Conservation (phyloP, 306 rosid genomes). For the Dicorynia guianensis region DNA sequence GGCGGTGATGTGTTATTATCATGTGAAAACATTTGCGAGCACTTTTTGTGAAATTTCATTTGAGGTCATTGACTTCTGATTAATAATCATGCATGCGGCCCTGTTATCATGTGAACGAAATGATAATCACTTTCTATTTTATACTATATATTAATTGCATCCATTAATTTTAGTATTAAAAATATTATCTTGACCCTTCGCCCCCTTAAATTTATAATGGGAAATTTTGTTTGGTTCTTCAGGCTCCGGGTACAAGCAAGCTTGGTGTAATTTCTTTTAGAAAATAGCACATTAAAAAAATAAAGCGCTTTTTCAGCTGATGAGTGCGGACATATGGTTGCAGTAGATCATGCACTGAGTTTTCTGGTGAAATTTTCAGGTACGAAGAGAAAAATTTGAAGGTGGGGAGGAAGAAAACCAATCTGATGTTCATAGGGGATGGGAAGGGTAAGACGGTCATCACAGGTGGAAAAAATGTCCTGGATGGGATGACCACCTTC, state of each 20-base stretch:
- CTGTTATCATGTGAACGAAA: slow-evolving; percentile 36
- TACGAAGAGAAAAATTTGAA: slow-evolving; percentile 86
- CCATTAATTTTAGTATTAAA: slow-evolving; percentile 13
- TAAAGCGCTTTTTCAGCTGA: not conserved
- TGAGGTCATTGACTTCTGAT: slow-evolving; percentile 46
- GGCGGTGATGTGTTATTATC: not conserved
- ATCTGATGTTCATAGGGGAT: slow-evolving; percentile 88
- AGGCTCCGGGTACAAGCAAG: too few species aligned
- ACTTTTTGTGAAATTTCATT: slow-evolving; percentile 10
- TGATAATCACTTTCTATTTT: not conserved
- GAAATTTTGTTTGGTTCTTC: too few species aligned
- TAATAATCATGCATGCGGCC: slow-evolving; percentile 37
- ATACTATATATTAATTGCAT: not conserved
- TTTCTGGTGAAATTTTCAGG: slow-evolving; percentile 44
- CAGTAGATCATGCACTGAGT: not conserved
- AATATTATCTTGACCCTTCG: not conserved
- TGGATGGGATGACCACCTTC: slow-evolving; percentile 66
- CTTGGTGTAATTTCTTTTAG: not conserved
- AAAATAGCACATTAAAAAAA: not conserved
- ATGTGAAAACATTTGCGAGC: not conserved
- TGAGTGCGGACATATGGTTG: slow-evolving; percentile 5
- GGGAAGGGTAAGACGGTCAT: slow-evolving; percentile 82
- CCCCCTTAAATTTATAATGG: too few species aligned
- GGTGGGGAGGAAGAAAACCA: slow-evolving; percentile 84
- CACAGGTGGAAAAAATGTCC: slow-evolving; percentile 60